Conservation (phyloP, 805 yeast species). For the Helenozyma rhizophorensis region DNA sequence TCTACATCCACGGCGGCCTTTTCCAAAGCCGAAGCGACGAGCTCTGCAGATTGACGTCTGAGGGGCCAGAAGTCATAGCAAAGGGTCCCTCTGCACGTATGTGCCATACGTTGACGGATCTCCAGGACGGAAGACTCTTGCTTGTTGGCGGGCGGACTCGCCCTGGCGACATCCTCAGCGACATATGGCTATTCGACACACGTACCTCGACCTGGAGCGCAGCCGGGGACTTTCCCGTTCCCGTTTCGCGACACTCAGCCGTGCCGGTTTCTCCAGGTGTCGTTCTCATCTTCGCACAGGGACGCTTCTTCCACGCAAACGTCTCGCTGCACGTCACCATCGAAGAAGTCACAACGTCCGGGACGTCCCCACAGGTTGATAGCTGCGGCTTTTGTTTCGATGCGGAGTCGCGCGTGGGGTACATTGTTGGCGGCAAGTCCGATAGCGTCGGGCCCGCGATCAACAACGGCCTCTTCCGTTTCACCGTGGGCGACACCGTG, state of each 20-base stretch:
- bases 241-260: constrained; percentile 12
- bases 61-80: no score
- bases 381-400: constrained; percentile 36
- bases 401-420: constrained; percentile 27
- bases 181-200: constrained; percentile 21
- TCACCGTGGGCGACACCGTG: constrained; percentile 19
- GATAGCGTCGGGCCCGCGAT: constrained; percentile 25
- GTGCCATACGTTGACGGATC: constrained; percentile 50
- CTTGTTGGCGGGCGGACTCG: constrained; percentile 66
- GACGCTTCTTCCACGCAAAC: constrained; percentile 3
- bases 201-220: constrained; percentile 35
- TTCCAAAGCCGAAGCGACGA: constrained; percentile 24
- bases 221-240: constrained; percentile 23
- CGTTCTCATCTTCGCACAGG: constrained; percentile 10
- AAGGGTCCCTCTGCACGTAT: constrained; percentile 40
- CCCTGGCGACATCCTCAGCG: constrained; percentile 45
- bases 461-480: constrained; percentile 31
- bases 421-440: constrained; percentile 46
- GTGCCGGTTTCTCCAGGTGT: constrained; percentile 1
- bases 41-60: background rate
- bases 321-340: background rate
- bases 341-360: background rate
- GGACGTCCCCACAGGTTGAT: constrained; percentile 18
- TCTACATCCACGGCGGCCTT: constrained; percentile 39
- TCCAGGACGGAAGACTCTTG: constrained; percentile 26